Evolutionary conservation across 1,284 basidiomycete species (phyloP), one percentile per base, ranked within the genome.

Genomic region (Cutaneotrichosporon cavernicola): DNA sequence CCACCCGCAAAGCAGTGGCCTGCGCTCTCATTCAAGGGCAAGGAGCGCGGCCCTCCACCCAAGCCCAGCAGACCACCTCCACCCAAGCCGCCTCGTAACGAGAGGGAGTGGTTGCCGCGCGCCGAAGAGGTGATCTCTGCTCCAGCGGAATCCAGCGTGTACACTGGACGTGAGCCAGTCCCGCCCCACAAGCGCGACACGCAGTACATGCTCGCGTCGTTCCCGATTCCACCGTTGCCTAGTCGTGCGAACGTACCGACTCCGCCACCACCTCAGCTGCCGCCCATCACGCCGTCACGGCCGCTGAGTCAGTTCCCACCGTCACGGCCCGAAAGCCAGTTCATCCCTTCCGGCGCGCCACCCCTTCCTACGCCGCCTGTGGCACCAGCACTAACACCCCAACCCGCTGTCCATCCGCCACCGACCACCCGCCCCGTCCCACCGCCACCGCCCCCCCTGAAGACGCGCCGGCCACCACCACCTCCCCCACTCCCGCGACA

Each of bases 241-340:
- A 43, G 36, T 5, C 55, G 55, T 7, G 6, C 16, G 38, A 8
- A 22, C 11, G 8, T 53, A 30, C 18, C 36, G 14, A 16, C 36
- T 4, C 26, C 55, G 13, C 22, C 38, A 6, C 38, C 43, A 46
- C 57, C 57, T 26, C 46, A 49, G 31, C 31, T 58, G 30, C 57
- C 57, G 8, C 57, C 57, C 16, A 47, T 58, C 26, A 18, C 22
- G 22, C 43, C 57, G 6, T 34, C 57, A n/a, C 43, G 57, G 16
- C 57, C 57, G 11, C 43, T 58, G 43, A 58, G 57, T 38, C 55
- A 56, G 55, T 40, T 56, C 16, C 55, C 55, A 9, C 55, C 36
- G 4, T 7, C 31, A 3, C 51, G 51, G 13, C 51, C 51, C 9
- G 51, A 31, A 13, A 53, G 31, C 51, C 18, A 31, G 30, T 53